Evolutionary conservation across 257 asterid genomes (phyloP), one percentile per base, ranked within the genome.

Genomic region (Cynanchum wilfordii): DNA sequence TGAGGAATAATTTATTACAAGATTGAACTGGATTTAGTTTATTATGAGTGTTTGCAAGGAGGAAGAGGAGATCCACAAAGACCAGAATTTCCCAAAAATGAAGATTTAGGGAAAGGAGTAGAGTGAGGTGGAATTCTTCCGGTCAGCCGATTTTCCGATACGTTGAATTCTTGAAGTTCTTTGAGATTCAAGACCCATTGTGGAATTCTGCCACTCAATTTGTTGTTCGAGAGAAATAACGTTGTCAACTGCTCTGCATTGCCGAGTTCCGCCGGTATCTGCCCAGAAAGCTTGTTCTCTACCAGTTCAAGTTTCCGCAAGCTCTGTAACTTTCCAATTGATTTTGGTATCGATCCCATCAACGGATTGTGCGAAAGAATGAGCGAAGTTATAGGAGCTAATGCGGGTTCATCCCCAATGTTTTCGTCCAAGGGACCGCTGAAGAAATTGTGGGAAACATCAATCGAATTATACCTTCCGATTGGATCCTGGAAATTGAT

Each of bases 51-150:
- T 64, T 81, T 84, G 75, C 93, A 90, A 38, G 86, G 84, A 36
- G 96, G 86, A 60, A 91, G 89, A 66, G 97, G 97, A 70, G 78
- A 60, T 54, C 97, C 97, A 81, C 96, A 89, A 79, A 91, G 75
- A 24, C 89, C 92, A 74, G 73, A 58, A 78, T 91, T 91, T 30
- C 85, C 83, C 29, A 25, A 45, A 73, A 91, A 89, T 0, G 85
- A 79, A 8, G 87, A 74, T 9, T 57, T 80, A 2, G 96, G 87
- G 17, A 91, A 75, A 13, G 9, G 63, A 3, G 60, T 52, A 71
- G 60, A 78, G 36, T 88, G 93, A 0, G 84, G 75, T 66, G 97
- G 97, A 47, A 91, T 89, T 59, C 38, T 51, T 56, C 97, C 95
- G 2, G 78, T 86, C 76, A 89, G 71, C 19, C 77, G 55, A 66